Base-by-base conservation (phyloP, 192 early-diverging fungal genomes). In the Phycomyces nitens region DNA sequence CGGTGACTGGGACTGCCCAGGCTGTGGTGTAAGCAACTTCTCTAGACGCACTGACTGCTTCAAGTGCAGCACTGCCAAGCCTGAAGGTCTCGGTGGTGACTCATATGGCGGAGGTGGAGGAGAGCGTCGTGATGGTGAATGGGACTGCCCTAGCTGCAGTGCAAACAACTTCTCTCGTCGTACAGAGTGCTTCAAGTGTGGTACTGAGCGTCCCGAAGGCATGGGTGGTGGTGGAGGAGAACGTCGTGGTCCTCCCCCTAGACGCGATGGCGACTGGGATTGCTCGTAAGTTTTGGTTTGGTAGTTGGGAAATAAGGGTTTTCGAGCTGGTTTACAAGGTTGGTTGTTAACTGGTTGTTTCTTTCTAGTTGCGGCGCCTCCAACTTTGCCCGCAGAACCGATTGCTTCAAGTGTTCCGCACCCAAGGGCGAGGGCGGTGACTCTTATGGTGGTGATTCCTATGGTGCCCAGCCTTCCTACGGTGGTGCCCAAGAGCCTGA, bases 191-290 rank as follows among this genome's bases (percentile, higher is more conserved):
- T 69, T 63, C 56, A 62, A 65, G 51, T 69, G 67, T 41, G 47
- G 63, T 22, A 53, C 43, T 16, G 29, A 58, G 27, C 49, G 52
- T 47, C 73, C 68, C 34, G 68, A 69, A 68, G 68, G 73, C 40
- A 29, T 49, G 21, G 65, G 50, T 53, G 56, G 24, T 22, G 18
- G 22, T 38, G 60, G 56, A n/a, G 41, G 51, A 15, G 64, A 66
- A 41, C 53, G 60, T 49, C 64, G 68, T 34, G 53, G 60, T 49
- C 69, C 56, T 56, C 62, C 34, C 20, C 69, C 62, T 49, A 49
- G 56, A 55, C 56, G 57, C n/a, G 64, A 54, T 50, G 71, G 65
- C 26, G 71, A 73, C 34, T 73, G 71, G 71, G 57, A 68, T 34
- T 73, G 71, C 21, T 12, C 71, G 24, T 51, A 41, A 58, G 66